Evolutionary conservation across 345 rosid species (phyloP).

Genomic region (Sonneratia alba): DNA sequence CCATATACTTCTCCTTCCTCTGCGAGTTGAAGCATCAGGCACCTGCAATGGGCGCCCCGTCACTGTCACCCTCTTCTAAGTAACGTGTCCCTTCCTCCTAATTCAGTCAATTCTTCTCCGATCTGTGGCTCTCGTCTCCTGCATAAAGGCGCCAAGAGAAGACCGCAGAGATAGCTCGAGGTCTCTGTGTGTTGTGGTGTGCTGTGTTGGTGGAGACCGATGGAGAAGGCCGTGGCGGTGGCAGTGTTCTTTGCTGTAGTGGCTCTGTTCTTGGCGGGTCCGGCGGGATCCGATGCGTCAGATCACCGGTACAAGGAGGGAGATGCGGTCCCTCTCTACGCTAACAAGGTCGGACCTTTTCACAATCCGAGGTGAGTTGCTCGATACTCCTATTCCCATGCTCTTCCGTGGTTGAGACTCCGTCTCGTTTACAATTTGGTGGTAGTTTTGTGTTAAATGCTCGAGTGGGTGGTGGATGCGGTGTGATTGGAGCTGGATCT

Average conservation of each 20-base stretch:
- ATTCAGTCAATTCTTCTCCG: neutral
- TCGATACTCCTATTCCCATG: neutral
- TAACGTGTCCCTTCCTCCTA: neutral
- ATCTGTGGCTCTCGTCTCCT: neutral
- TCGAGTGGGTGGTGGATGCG: neutral
- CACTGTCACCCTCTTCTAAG: neutral
- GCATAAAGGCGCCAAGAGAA: neutral
- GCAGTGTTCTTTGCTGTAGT: slow-evolving; percentile 6
- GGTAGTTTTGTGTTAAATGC: too few relatives aligned
- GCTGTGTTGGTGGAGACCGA: neutral
- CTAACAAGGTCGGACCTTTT: slow-evolving; percentile 85
- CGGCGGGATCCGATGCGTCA: slow-evolving; percentile 54
- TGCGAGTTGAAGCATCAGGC: neutral
- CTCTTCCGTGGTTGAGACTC: neutral
- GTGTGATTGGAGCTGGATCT: neutral
- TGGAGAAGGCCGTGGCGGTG: neutral
- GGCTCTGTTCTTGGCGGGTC: neutral
- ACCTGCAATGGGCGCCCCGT: neutral
- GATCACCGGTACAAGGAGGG: slow-evolving; percentile 63
- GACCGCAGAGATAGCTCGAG: neutral
- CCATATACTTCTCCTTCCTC: too few relatives aligned
- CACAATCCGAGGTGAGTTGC: slow-evolving; percentile 63
- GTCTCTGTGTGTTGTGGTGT: neutral
- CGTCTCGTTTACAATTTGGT: neutral
- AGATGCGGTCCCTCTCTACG: slow-evolving; percentile 60